Percentiles rank a stretch among this genome's conserved stretches.
phyloP scores from a whole-genome alignment of 768 basidiomycete species.

The Boletellus emodensis region DNA sequence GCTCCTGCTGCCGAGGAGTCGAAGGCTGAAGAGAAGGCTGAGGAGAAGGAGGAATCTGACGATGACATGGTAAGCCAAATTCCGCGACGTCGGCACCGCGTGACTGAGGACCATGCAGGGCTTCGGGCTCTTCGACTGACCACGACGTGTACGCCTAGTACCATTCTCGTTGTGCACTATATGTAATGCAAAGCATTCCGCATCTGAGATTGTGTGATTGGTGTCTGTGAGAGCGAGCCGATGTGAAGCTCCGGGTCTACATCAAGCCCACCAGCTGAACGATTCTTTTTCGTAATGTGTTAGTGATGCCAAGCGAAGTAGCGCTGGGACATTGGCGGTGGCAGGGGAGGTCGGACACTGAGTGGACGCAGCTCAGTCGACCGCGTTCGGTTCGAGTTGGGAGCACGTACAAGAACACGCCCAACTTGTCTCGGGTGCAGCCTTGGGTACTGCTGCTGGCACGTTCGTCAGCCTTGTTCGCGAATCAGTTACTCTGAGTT shows the following conservation, averaged over 20 bases:
- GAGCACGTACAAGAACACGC: no score
- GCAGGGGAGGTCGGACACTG: no score
- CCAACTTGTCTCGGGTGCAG: no score
- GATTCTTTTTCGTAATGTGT: no score
- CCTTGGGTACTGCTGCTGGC: no score
- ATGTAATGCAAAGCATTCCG: slow-evolving; percentile 22
- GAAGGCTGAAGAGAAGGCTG: slow-evolving; percentile 68
- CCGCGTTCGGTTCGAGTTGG: no score
- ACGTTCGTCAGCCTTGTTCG: neutral
- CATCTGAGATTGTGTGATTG: slow-evolving; percentile 3
- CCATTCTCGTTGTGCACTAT: slow-evolving; percentile 5
- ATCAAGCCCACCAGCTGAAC: no score
- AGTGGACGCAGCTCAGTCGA: no score
- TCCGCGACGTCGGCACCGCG: neutral
- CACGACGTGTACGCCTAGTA: slow-evolving; percentile 16
- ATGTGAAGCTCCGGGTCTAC: no score
- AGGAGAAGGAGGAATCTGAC: slow-evolving; percentile 83
- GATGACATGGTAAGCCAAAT: slow-evolving; percentile 72
- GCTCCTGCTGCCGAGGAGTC: slow-evolving; percentile 53
- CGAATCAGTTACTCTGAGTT: neutral
- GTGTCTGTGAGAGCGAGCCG: no score
- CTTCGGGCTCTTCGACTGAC: slow-evolving; percentile 89
- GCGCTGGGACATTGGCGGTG: no score
- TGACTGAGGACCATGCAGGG: slow-evolving; percentile 46
- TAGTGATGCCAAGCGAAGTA: no score